phyloP scores from a whole-genome alignment of 2,329 filamentous ascomycete genomes.

The Diplodia scrobiculata region DNA sequence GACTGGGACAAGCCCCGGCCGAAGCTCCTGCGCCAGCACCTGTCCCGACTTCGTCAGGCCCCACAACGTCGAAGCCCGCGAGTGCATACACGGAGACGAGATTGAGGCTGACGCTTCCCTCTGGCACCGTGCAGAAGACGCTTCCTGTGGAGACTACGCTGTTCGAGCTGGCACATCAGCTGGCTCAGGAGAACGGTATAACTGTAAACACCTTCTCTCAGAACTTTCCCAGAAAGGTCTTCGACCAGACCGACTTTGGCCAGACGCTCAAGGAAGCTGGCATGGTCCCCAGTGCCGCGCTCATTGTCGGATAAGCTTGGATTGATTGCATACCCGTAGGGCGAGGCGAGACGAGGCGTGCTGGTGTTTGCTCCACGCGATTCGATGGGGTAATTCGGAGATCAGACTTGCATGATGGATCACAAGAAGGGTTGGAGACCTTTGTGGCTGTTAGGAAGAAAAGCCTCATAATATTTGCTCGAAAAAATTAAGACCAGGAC shows the following conservation, averaged over 20 bases:
- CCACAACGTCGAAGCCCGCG: constrained; percentile 62
- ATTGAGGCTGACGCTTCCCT: constrained; percentile 74
- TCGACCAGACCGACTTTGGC: constrained; percentile 70
- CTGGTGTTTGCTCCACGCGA: neutral
- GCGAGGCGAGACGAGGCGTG: neutral
- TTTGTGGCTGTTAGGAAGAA: neutral
- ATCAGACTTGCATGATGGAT: neutral
- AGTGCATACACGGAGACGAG: constrained; percentile 78
- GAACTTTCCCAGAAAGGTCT: constrained; percentile 86
- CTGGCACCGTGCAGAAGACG: constrained; percentile 80
- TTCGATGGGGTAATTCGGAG: neutral
- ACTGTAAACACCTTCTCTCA: constrained; percentile 76
- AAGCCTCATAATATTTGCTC: constrained; percentile 16
- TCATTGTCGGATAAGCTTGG: constrained; percentile 64
- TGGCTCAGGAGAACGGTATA: constrained; percentile 70
- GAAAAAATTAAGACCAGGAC: constrained; percentile 9
- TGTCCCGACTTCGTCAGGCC: constrained; percentile 50
- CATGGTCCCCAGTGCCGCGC: constrained; percentile 82
- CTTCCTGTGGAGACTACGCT: constrained; percentile 87
- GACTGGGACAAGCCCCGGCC: constrained; percentile 69
- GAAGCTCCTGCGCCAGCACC: constrained; percentile 53
- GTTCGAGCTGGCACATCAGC: constrained; percentile 81
- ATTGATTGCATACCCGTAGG: neutral
- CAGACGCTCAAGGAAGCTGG: constrained; percentile 92
- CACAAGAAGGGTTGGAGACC: neutral